A percentile compares a stretch with the other conserved stretches of the same genome.
Conservation (phyloP, 371 early-diverging fungal species). For the Mortierella sp. region DNA sequence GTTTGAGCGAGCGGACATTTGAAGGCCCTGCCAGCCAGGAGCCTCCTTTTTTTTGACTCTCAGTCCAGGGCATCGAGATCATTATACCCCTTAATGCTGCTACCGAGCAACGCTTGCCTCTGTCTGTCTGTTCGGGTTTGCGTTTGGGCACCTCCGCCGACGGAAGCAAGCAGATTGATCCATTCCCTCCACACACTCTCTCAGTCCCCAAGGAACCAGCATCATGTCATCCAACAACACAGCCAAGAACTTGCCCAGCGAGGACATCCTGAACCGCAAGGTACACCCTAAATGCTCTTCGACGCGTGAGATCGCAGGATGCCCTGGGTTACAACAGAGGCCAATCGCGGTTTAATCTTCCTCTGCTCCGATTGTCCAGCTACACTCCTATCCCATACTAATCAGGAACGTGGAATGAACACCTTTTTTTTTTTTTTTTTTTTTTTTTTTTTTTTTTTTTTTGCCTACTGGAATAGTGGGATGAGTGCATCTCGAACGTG, state of each 20-base stretch:
- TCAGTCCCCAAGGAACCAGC: no score
- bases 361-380: not conserved
- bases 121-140: no score
- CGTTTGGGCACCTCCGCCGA: no score
- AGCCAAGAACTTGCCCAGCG: slow-evolving; percentile 28
- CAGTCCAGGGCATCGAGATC: no score
- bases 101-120: no score
- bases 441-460: not conserved
- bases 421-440: not conserved
- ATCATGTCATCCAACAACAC: slow-evolving; percentile 23
- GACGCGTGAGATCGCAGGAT: not conserved
- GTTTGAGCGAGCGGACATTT: no score
- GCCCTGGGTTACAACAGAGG: no score
- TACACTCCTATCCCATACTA: not conserved
- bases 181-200: no score
- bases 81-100: no score
- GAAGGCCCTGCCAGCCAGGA: no score
- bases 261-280: slow-evolving; percentile 50
- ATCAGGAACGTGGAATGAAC: not conserved
- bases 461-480: slow-evolving; percentile 75
- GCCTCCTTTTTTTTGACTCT: no score
- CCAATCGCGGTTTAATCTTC: not conserved
- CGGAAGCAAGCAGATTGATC: no score
- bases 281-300: slow-evolving; percentile 12
- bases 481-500: slow-evolving; percentile 88